phyloP scores from a whole-genome alignment of 108 stramenopile species.

The Cyclostephanos tholiformis region DNA sequence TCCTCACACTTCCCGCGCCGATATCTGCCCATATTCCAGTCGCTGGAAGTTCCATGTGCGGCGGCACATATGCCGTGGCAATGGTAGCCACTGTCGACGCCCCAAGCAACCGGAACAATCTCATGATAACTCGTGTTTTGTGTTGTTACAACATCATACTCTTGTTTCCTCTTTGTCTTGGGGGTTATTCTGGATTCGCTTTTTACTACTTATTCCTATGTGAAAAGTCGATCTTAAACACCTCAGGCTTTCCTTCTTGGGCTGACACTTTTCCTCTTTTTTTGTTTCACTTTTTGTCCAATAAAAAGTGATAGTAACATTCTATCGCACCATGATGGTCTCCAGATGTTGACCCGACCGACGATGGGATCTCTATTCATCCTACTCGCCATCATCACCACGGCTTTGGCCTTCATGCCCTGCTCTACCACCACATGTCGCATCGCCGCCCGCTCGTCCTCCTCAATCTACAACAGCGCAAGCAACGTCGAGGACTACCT shows the following conservation, averaged over 20 bases:
- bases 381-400: no score
- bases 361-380: background rate
- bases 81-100: slow-evolving; percentile 20
- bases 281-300: no score
- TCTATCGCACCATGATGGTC: no score
- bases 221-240: no score
- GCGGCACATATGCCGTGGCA: slow-evolving; percentile 40
- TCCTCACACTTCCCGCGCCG: slow-evolving; percentile 26
- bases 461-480: slow-evolving; percentile 19
- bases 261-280: no score
- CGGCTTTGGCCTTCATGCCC: no score
- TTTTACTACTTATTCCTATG: no score
- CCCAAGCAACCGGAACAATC: slow-evolving; percentile 24
- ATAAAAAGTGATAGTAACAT: no score
- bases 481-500: slow-evolving; percentile 35
- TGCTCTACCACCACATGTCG: background rate
- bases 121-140: no score
- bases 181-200: no score
- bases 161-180: no score
- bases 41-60: slow-evolving; percentile 47
- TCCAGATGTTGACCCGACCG: background rate
- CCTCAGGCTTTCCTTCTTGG: background rate
- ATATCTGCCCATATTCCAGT: slow-evolving; percentile 33
- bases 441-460: background rate
- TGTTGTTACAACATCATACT: no score